Evolutionary conservation across 2,329 filamentous ascomycete species (phyloP).

Genomic region (Talaromyces pinophilus): DNA sequence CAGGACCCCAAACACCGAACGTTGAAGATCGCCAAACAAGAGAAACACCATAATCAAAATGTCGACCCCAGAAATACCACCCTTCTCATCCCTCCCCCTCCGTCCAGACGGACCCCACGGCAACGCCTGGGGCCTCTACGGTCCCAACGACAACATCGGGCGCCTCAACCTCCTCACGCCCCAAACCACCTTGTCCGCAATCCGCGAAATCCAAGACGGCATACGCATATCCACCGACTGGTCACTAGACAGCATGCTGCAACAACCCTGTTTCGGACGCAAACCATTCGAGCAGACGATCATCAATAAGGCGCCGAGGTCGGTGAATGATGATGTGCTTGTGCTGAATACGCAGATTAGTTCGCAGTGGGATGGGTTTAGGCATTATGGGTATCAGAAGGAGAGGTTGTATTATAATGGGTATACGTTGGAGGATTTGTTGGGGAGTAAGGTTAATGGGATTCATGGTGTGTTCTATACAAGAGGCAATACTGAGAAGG

Average conservation of each 20-base stretch:
- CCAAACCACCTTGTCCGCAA: neutral
- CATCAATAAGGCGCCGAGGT: constrained; percentile 52
- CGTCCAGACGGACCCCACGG: neutral
- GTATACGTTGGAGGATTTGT: constrained; percentile 40
- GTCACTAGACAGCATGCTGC: neutral
- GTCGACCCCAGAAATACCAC: neutral
- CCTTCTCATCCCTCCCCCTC: neutral
- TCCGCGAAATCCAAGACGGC: neutral
- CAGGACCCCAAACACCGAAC: neutral
- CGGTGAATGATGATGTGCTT: constrained; percentile 63
- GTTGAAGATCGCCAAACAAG: neutral
- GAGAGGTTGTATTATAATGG: constrained; percentile 41
- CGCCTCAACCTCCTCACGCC: neutral
- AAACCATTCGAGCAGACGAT: constrained; percentile 43
- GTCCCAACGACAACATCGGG: neutral
- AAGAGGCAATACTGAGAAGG: neutral
- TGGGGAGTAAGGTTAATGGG: constrained; percentile 34
- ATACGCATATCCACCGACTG: neutral
- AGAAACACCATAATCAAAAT: neutral
- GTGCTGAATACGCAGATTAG: constrained; percentile 60
- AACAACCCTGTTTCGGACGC: neutral
- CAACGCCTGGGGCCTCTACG: neutral
- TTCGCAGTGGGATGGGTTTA: constrained; percentile 53
- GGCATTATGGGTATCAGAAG: constrained; percentile 45
- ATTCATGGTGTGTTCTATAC: constrained; percentile 25